Evolutionary conservation across 1,284 basidiomycete genomes (phyloP).

Genomic region (Vanrija sp.): DNA sequence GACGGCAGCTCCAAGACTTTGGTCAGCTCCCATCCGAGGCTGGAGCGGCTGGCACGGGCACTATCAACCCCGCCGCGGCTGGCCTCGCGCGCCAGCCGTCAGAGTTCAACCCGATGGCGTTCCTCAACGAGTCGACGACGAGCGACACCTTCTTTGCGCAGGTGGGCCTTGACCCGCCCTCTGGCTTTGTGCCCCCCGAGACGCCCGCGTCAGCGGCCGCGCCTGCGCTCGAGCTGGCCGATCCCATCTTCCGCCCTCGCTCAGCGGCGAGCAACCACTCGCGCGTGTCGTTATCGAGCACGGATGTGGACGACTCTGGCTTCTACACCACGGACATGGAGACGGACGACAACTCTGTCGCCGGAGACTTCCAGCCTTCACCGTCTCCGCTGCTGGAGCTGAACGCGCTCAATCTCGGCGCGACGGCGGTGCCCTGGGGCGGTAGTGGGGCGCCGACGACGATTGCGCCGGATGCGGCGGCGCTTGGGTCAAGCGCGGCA

Average conservation of each 20-base stretch:
- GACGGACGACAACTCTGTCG: constrained; percentile 4
- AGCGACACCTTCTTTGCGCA: constrained; percentile 5
- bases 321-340: constrained; percentile 11
- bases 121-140: constrained; percentile 8
- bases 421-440: not conserved
- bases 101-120: constrained; percentile 15
- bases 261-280: constrained; percentile 10
- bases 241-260: constrained; percentile 5
- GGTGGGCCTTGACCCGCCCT: not conserved
- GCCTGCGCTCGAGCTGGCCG: not conserved
- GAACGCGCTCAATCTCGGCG: constrained; percentile 7
- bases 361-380: not conserved
- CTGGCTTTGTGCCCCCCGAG: not conserved
- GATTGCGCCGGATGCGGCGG: constrained; percentile 9
- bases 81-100: not conserved
- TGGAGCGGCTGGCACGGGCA: not conserved
- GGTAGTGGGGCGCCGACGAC: constrained; percentile 1
- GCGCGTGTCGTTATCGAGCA: constrained; percentile 7
- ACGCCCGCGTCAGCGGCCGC: not conserved
- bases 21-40: not conserved
- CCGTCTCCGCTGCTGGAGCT: constrained; percentile 13
- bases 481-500: constrained; percentile 2
- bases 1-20: constrained; percentile 2
- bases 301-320: constrained; percentile 12
- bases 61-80: not conserved